Evolutionary conservation across 2,329 filamentous ascomycete genomes (phyloP).

Genomic region (Diaporthe citri): DNA sequence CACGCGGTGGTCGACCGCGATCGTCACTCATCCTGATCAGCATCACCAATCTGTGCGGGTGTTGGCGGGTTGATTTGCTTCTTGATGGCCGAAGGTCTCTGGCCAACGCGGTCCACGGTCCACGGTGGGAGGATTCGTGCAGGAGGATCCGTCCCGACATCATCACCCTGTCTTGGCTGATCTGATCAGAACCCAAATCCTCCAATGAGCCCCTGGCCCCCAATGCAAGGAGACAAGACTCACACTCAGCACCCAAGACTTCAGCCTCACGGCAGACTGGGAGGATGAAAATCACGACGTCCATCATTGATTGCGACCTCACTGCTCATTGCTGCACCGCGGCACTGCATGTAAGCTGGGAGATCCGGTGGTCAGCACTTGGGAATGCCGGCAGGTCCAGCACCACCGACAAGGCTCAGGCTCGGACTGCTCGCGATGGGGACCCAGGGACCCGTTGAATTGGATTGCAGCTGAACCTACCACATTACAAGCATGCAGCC

Average conservation of each 20-base stretch:
- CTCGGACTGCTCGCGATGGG: conserved; percentile 14
- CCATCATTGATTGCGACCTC: conserved; percentile 4
- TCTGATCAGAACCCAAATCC: conserved; percentile 29
- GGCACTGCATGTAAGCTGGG: neutral
- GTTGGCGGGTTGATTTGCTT: conserved; percentile 14
- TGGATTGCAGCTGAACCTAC: conserved; percentile 25
- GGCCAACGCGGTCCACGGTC: neutral
- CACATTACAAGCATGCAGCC: conserved; percentile 3
- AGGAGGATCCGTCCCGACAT: conserved; percentile 18
- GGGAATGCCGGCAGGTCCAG: conserved; percentile 22
- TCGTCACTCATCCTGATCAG: conserved; percentile 11
- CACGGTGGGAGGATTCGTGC: neutral
- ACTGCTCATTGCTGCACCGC: neutral
- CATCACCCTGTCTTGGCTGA: conserved; percentile 20
- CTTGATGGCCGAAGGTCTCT: neutral
- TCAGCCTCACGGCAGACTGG: conserved; percentile 14
- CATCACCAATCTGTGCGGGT: conserved; percentile 10
- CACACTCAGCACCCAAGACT: conserved; percentile 23
- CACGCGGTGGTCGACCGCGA: conserved; percentile 17
- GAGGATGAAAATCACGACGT: neutral
- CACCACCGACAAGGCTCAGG: conserved; percentile 4
- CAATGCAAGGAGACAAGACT: conserved; percentile 14
- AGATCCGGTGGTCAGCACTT: conserved; percentile 11
- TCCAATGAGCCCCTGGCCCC: neutral
- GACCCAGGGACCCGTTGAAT: conserved; percentile 20